Evolutionary conservation across 345 rosid genomes (phyloP), one percentile per base, ranked within the genome.

Genomic region (Schrenkiella parvula): DNA sequence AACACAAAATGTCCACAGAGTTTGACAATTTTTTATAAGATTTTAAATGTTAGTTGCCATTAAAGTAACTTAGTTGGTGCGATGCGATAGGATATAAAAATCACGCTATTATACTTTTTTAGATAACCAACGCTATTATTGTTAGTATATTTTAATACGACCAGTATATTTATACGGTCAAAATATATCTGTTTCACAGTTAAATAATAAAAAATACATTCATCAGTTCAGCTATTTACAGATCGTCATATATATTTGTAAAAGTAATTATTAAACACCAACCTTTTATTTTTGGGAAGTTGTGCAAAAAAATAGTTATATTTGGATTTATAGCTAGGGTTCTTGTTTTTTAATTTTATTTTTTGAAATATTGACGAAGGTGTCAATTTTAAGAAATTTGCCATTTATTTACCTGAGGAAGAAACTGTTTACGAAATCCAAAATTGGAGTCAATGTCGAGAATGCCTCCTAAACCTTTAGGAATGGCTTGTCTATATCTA

Each of bases 401-500:
- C 51, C 5, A 19, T 50, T 50, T 2, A 17, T 17, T 18, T 68
- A 84, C 86, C 97, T 82, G 97, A 25, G 97, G 98, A 62, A 93
- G 93, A 76, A 93, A 88, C 35, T 76, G 83, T 79, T 85, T 90
- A 63, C 97, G 83, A 22, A 90, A 14, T 11, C 97, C 98, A 59
- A 1, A 85, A 79, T 93, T 91, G 2, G 92, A 48, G 71, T 93
- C 90, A 6, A 70, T 56, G 52, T 89, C 88, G 34, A 93, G 70
- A 18, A 95, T 60, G n/a, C 97, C 97, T 28, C 89, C 85, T 3
- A 14, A 54, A 42, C 97, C 98, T 29, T 81, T 54, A 4, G 97
- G 96, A 64, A 91, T 84, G 19, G 95, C 92, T 71, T 91, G 97
- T 62, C 96, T 84, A 65, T 89, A 93, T 82, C 98, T 81, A 66